Base-by-base conservation (phyloP, 352 stramenopile genomes). In the Pythium dissimile region DNA sequence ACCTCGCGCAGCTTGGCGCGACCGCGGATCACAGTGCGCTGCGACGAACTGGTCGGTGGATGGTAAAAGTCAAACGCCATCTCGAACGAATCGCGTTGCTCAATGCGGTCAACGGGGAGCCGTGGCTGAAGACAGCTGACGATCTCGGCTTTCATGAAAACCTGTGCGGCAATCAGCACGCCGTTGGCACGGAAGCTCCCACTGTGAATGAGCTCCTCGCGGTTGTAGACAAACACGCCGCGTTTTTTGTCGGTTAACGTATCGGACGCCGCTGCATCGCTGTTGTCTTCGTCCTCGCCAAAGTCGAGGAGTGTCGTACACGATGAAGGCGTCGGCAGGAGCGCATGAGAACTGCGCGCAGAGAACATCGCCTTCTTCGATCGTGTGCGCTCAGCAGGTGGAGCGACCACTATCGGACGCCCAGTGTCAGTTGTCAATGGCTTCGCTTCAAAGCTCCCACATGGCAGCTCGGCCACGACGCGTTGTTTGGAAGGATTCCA, bases 61-160 rank as follows among this genome's bases (percentile, higher is more conserved):
- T 89, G 73, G 50, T 91, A 91, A 44, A 84, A 71, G 9, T 75
- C 28, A 21, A 91, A 79, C 11, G 67, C 64, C 20, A 89, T 41
- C 11, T 68, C 66, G 38, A 91, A 87, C 1, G 77, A 77, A 52
- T 91, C 77, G 2, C 66, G 38, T 43, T 89, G 62, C 4, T 61
- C 46, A 0, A 85, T 35, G 11, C 75, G 75, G 49, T 91, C 78
- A 0, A 73, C 75, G 20, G 75, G 78, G 2, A 77, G 37, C 5
- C 66, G 51, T 3, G 65, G 65, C 43, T 73, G 52, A 3, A 70
- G 43, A 1, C 21, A 54, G 16, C 67, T 59, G 30, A 72, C 30
- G 7, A 89, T 45, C 20, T 80, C 38, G 0, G 69, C 81, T 9
- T 67, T 66, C 81, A 88, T 89, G 3, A 68, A 69, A 3, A 87